Evolutionary conservation across 2,329 filamentous ascomycete genomes (phyloP).

Genomic region (Pseudogymnoascus sp.): DNA sequence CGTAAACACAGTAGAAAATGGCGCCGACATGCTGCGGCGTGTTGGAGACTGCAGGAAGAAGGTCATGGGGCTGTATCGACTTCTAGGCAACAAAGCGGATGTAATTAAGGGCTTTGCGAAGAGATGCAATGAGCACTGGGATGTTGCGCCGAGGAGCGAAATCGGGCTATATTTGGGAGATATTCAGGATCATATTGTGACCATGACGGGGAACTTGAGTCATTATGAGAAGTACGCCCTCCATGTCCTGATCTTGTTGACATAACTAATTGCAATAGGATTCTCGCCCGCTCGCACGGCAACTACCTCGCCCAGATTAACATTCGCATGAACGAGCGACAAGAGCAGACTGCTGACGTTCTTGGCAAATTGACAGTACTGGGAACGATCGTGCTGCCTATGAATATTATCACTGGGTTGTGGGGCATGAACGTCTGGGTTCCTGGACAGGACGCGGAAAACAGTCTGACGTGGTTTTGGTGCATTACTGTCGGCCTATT

Average conservation of each 20-base stretch:
- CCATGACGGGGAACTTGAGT: conserved; percentile 91
- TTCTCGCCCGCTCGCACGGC: conserved; percentile 81
- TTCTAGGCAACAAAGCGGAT: conserved; percentile 94
- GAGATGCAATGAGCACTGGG: conserved; percentile 95
- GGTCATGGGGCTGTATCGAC: conserved; percentile 89
- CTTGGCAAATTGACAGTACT: conserved; percentile 91
- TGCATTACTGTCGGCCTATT: conserved; percentile 67
- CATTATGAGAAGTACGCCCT: conserved; percentile 85
- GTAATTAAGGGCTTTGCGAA: conserved; percentile 99
- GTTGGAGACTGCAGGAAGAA: conserved; percentile 94
- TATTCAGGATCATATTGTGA: conserved; percentile 98
- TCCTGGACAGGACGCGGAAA: conserved; percentile 77
- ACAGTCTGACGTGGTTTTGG: conserved; percentile 67
- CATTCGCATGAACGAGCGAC: conserved; percentile 95
- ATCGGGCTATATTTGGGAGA: conserved; percentile 97
- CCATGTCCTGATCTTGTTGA: conserved; percentile 12
- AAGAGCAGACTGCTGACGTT: conserved; percentile 91
- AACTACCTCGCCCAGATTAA: conserved; percentile 99
- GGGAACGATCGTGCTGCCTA: conserved; percentile 91
- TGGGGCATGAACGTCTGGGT: conserved; percentile 99
- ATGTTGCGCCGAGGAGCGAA: conserved; percentile 87
- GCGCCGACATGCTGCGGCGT: conserved; percentile 79
- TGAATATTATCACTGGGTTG: conserved; percentile 98
- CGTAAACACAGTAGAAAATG: conserved; percentile 34
- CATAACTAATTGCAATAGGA: conserved; percentile 40